Evolutionary conservation across 805 yeast species (phyloP).

Genomic region (Nakazawaea holstii): DNA sequence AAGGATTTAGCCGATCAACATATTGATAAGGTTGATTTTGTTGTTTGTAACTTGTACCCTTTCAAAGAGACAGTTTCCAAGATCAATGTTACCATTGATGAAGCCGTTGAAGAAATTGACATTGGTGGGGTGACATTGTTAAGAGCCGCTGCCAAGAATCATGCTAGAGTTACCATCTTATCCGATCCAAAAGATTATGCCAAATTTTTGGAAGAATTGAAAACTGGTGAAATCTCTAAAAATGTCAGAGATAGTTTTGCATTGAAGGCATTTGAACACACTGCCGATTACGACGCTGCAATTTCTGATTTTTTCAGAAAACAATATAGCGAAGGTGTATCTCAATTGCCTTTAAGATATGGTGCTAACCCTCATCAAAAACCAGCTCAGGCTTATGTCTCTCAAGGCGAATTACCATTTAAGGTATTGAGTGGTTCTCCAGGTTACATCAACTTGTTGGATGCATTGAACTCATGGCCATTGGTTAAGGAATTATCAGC

Average conservation of each 20-base stretch:
- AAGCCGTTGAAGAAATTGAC: conserved; percentile 98
- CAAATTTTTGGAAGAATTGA: conserved; percentile 75
- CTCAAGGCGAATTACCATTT: conserved; percentile 86
- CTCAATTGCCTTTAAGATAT: conserved; percentile 92
- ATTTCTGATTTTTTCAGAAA: conserved; percentile 97
- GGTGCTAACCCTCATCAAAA: conserved; percentile 99
- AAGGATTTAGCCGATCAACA: conserved; percentile 82
- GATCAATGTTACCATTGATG: conserved; percentile 90
- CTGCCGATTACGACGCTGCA: conserved; percentile 95
- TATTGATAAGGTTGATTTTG: conserved; percentile 93
- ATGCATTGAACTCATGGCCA: conserved; percentile 98
- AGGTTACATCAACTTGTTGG: conserved; percentile 94
- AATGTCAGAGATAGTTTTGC: conserved; percentile 81
- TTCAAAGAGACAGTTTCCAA: conserved; percentile 96
- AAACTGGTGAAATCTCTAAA: conserved; percentile 63
- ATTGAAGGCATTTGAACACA: conserved; percentile 95
- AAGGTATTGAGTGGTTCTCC: conserved; percentile 93
- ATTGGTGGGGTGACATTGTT: conserved; percentile 96
- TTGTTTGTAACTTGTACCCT: conserved; percentile 96
- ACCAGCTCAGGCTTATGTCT: conserved; percentile 95
- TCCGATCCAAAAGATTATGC: conserved; percentile 95
- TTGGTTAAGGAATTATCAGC: conserved; percentile 95
- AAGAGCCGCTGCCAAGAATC: conserved; percentile 99
- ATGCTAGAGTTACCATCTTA: conserved; percentile 89
- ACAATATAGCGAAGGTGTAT: conserved; percentile 83